Percentiles rank a stretch among this genome's conserved stretches.
phyloP scores from a whole-genome alignment of 2,329 filamentous ascomycete species.

The Neonectria coccinea region DNA sequence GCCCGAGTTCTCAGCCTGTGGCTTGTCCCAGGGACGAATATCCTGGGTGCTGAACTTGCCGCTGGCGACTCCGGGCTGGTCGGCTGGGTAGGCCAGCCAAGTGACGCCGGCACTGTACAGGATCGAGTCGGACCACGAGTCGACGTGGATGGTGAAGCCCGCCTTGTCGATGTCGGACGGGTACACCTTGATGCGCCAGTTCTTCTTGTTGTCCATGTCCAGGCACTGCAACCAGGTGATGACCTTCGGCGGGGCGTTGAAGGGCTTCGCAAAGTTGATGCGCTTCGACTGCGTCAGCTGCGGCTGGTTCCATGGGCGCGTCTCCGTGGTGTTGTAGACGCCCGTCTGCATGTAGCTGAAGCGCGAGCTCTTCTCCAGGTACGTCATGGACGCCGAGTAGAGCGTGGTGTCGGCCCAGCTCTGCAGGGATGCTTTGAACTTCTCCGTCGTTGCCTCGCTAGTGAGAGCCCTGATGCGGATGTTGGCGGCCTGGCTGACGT shows the following conservation, averaged over 20 bases:
- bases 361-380: slow-evolving; percentile 8
- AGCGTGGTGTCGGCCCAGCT: slow-evolving; percentile 30
- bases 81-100: slow-evolving; percentile 30
- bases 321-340: slow-evolving; percentile 26
- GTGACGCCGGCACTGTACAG: slow-evolving; percentile 17
- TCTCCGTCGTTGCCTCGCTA: slow-evolving; percentile 2
- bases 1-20: neutral
- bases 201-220: slow-evolving; percentile 26
- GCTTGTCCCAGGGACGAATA: slow-evolving; percentile 5
- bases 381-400: slow-evolving; percentile 27
- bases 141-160: slow-evolving; percentile 29
- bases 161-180: slow-evolving; percentile 13
- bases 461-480: slow-evolving; percentile 27
- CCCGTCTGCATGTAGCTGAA: slow-evolving; percentile 31
- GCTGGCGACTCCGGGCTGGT: slow-evolving; percentile 22
- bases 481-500: slow-evolving; percentile 22
- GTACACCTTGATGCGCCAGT: slow-evolving; percentile 23
- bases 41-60: slow-evolving; percentile 29
- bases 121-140: slow-evolving; percentile 25
- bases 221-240: slow-evolving; percentile 29
- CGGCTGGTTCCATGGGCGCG: slow-evolving; percentile 28
- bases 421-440: slow-evolving; percentile 15
- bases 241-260: slow-evolving; percentile 22
- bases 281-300: slow-evolving; percentile 20
- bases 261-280: slow-evolving; percentile 27